A percentile compares a stretch with the other conserved stretches of the same genome.
These are phyloP conservation scores for Ceratocystis eucalypticola DNA, from an alignment of 2,329 filamentous ascomycete genomes.

Conservation along the genomic window DNA sequence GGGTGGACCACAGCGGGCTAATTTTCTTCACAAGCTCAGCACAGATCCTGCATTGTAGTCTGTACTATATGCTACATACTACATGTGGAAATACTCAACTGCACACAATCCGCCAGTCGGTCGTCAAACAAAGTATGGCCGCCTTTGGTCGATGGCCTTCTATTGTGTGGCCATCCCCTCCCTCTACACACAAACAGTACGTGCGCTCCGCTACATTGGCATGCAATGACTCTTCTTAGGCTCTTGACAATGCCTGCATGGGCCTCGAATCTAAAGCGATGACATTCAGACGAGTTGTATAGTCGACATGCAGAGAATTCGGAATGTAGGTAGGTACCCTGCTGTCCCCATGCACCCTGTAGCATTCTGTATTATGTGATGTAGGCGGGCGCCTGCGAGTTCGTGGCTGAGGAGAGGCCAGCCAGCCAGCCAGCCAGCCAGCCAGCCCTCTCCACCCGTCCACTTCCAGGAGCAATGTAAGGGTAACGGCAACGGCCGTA, in stretches of 20 bases:
- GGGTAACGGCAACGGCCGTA: too few relatives aligned
- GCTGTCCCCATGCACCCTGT: too few relatives aligned
- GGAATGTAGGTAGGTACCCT: too few relatives aligned
- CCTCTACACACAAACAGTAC: background rate
- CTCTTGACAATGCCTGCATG: background rate
- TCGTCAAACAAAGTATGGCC: background rate
- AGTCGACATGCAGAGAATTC: too few relatives aligned
- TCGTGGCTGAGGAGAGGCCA: too few relatives aligned
- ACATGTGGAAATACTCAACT: background rate
- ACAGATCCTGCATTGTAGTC: background rate
- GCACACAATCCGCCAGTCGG: background rate
- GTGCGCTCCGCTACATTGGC: background rate
- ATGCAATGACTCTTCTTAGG: too few relatives aligned
- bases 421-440: too few relatives aligned
- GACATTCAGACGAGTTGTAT: too few relatives aligned
- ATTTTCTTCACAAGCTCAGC: slow-evolving; percentile 2
- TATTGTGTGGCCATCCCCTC: background rate
- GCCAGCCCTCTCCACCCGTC: too few relatives aligned
- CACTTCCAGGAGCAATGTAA: too few relatives aligned
- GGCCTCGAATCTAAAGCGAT: background rate
- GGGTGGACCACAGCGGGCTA: background rate
- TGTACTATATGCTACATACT: background rate
- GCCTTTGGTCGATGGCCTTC: background rate
- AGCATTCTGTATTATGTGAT: too few relatives aligned
- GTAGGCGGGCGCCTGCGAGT: too few relatives aligned